These are phyloP conservation scores for Mitragyna speciosa DNA, from an alignment of 257 asterid species.

Conservation along the genomic window DNA sequence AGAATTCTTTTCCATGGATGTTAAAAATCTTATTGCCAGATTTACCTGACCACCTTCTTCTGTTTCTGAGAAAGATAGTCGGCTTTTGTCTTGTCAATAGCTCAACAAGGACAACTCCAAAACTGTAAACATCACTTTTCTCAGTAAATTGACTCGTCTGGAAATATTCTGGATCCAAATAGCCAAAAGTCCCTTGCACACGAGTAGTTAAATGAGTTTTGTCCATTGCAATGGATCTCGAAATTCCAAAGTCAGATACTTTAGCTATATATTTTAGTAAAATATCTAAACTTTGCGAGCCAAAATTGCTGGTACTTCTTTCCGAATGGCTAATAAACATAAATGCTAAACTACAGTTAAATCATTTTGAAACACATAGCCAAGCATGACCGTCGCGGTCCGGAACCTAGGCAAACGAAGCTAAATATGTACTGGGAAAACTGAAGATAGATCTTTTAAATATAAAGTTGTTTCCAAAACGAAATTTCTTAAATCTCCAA, in stretches of 20 bases:
- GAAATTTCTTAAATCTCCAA: too few species aligned
- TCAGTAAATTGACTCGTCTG: conserved; percentile 5
- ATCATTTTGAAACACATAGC: too few species aligned
- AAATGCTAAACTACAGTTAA: too few species aligned
- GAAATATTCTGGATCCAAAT: conserved; percentile 18
- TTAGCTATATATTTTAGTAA: conserved; percentile 10
- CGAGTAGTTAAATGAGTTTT: conserved; percentile 14
- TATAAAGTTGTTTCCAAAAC: too few species aligned
- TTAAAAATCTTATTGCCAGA: conserved; percentile 1
- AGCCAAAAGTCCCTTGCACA: conserved; percentile 23
- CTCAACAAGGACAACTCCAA: conserved; percentile 22
- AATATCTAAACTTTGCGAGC: too few species aligned
- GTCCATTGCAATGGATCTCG: conserved; percentile 2
- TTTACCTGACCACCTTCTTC: neutral
- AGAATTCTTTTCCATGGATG: neutral
- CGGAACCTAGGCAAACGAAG: too few species aligned
- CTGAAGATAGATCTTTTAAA: too few species aligned
- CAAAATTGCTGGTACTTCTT: too few species aligned
- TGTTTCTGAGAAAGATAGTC: neutral
- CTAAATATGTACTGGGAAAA: too few species aligned
- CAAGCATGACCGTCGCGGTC: too few species aligned
- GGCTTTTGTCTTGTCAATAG: conserved; percentile 19
- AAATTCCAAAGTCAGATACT: conserved; percentile 20
- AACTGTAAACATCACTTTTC: conserved; percentile 19
- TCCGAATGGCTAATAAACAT: too few species aligned